Base-by-base conservation (phyloP, 1,284 basidiomycete genomes). In the Entoloma clypeatum region DNA sequence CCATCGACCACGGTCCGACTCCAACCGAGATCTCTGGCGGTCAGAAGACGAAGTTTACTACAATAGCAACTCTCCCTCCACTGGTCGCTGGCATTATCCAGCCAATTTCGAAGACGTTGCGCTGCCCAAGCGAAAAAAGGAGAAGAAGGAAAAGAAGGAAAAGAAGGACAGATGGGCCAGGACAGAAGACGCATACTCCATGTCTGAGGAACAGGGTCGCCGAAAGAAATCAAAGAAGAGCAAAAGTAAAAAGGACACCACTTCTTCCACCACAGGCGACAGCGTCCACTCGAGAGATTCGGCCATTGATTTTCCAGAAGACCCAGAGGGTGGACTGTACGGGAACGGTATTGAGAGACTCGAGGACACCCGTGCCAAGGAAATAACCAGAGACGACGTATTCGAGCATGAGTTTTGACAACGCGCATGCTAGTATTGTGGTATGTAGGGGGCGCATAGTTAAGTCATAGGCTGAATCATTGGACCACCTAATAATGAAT, bases 151-250 rank as follows among this genome's bases (percentile, higher is more conserved):
- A 60, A 76, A 78, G 62, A 82, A 81, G 57, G 75, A 77, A 43
- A 88, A 86, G 75, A 88, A 89, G 63, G 86, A 90, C 54, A 69
- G 87, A 39, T 90, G 83, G 81, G 85, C 81, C 47, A 72, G 83
- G 59, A 89, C 86, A 26, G 85, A 88, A 62, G 86, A 90, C 60
- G 86, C 86, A 29, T 84, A 87, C 54, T 70, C 67, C 13, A 61
- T 74, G 18, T 66, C 73, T 7, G 74, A 74, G 36, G 73, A 75
- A 19, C 68, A 67, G 38, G 54, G 61, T 41, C 67, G 63, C 44
- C 69, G 69, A 59, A 74, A 65, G 56, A 72, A 71, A 53, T 72
- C 69, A 55, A 77, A 67, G 65, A 78, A 68, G 55, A 74, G 70
- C 61, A 68, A 68, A 50, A 77, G 67, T 66, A 79, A 71, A 59